phyloP scores from a whole-genome alignment of 2,329 filamentous ascomycete genomes.

The Cercospora sojina region DNA sequence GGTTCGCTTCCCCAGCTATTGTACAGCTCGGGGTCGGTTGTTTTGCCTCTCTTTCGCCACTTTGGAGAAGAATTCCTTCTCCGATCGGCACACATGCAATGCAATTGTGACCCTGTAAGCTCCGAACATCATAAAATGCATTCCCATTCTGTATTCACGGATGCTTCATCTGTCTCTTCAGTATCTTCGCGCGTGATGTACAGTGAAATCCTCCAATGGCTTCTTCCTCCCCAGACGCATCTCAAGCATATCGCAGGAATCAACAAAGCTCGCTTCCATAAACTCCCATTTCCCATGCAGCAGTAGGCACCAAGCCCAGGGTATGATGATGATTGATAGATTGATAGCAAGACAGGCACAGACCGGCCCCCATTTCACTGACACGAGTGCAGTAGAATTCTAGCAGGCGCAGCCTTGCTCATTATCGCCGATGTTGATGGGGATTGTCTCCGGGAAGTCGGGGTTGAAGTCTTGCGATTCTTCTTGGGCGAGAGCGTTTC shows the following conservation, averaged over 20 bases:
- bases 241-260: background rate
- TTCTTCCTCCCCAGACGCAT: background rate
- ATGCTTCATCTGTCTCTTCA: background rate
- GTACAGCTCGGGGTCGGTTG: too few relatives aligned
- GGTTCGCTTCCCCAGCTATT: too few relatives aligned
- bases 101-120: too few relatives aligned
- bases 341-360: background rate
- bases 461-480: constrained; percentile 97
- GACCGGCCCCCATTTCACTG: background rate
- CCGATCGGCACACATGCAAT: too few relatives aligned
- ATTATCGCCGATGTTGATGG: constrained; percentile 94
- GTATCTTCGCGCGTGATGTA: background rate
- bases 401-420: constrained; percentile 90
- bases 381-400: background rate
- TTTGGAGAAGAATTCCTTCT: too few relatives aligned
- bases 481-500: constrained; percentile 92
- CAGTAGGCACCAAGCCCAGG: constrained; percentile 1
- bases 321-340: background rate
- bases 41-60: background rate
- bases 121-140: background rate
- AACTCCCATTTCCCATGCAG: constrained; percentile 1
- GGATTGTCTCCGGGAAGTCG: constrained; percentile 96
- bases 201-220: background rate
- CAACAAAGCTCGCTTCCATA: background rate
- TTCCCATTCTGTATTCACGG: background rate